These are phyloP conservation scores for Xylona heveae DNA, from an alignment of 495 filamentous ascomycete species.

Conservation along the genomic window DNA sequence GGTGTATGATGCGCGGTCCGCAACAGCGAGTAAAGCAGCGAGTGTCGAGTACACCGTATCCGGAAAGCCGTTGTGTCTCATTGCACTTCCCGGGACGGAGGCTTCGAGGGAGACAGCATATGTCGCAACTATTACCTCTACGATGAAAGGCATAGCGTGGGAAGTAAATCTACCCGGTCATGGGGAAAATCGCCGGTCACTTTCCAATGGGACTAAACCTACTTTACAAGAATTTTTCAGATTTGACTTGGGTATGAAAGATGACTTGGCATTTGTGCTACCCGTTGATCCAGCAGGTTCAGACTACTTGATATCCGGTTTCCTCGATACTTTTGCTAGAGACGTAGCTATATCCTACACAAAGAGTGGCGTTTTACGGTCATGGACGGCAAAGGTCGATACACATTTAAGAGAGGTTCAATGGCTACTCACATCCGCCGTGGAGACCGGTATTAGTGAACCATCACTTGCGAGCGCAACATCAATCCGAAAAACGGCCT, in stretches of 20 bases:
- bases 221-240: conserved; percentile 42
- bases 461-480: conserved; percentile 69
- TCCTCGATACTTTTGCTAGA: conserved; percentile 69
- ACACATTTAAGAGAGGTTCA: conserved; percentile 31
- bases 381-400: conserved; percentile 71
- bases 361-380: conserved; percentile 47
- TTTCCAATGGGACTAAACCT: conserved; percentile 15
- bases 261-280: conserved; percentile 62
- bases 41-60: conserved; percentile 34
- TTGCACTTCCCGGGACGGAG: conserved; percentile 48
- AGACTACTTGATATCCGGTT: conserved; percentile 46
- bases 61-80: conserved; percentile 64
- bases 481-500: conserved; percentile 67
- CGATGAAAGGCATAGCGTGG: conserved; percentile 75
- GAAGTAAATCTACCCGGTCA: conserved; percentile 36
- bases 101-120: conserved; percentile 28
- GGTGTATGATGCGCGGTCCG: conserved; percentile 54
- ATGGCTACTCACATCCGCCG: conserved; percentile 68
- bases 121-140: conserved; percentile 63
- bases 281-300: conserved; percentile 82
- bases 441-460: conserved; percentile 56
- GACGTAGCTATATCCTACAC: conserved; percentile 83
- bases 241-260: conserved; percentile 49
- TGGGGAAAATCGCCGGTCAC: conserved; percentile 9
- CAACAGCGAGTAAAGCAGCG: conserved; percentile 31